phyloP scores from a whole-genome alignment of 257 asterid genomes.

The Echites panduratus region DNA sequence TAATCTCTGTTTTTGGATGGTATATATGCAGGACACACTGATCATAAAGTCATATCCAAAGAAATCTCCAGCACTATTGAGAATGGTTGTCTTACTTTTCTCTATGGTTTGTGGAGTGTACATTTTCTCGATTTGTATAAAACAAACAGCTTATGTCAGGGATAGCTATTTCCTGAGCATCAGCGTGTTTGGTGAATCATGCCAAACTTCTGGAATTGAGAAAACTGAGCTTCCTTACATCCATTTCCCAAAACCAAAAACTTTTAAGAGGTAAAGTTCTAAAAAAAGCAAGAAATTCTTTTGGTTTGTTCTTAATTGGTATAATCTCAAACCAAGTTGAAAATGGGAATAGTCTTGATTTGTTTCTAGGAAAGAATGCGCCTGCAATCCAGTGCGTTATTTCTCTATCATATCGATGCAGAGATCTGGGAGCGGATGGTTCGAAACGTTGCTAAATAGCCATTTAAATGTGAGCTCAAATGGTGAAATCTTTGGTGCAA shows the following conservation, averaged over 20 bases:
- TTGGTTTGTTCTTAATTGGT: not conserved
- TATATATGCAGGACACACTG: slow-evolving; percentile 37
- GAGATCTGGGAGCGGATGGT: slow-evolving; percentile 95
- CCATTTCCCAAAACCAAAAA: slow-evolving; percentile 64
- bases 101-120: slow-evolving; percentile 47
- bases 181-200: slow-evolving; percentile 27
- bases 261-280: slow-evolving; percentile 48
- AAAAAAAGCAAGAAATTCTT: not conserved
- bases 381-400: slow-evolving; percentile 65
- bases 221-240: slow-evolving; percentile 39
- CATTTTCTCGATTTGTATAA: slow-evolving; percentile 40
- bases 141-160: slow-evolving; percentile 32
- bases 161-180: slow-evolving; percentile 25
- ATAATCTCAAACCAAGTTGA: not conserved
- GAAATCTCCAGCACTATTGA: slow-evolving; percentile 41
- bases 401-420: slow-evolving; percentile 77
- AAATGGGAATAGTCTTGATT: not conserved
- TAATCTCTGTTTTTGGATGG: not conserved
- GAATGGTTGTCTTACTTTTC: slow-evolving; percentile 43
- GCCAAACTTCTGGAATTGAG: slow-evolving; percentile 27
- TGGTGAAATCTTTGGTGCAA: slow-evolving; percentile 63
- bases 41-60: slow-evolving; percentile 31
- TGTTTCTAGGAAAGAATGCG: slow-evolving; percentile 62
- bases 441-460: slow-evolving; percentile 73
- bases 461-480: slow-evolving; percentile 74